Base-by-base conservation (phyloP, 1,139 yeast genomes). In the Waltiozyma solani region DNA sequence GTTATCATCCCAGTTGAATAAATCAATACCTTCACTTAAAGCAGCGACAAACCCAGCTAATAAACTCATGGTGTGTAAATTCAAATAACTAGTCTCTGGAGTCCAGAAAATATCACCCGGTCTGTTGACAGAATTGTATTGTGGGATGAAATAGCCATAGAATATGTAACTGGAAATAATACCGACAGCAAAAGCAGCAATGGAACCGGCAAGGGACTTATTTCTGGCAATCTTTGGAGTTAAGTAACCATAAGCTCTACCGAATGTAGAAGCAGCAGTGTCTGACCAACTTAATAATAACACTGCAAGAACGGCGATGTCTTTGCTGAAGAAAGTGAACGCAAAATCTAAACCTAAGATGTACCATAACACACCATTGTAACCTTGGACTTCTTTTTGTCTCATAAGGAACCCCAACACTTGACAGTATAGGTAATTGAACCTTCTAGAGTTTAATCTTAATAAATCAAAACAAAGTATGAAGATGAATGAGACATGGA, bases 211-310 rank as follows among this genome's bases (percentile, higher is more conserved):
- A 37, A 91, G 64, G 2, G 95, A 82, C 59, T 91, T 91, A 43
- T 77, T 76, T 41, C 71, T 64, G 10, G 81, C 69, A 29, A 89
- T 60, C 54, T 79, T 77, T 33, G 95, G 95, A 7, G 96, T 86
- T 49, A 82, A 70, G 51, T 82, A 71, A 8, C 97, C 97, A 58
- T 65, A 86, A 38, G 71, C 72, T 48, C 97, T 71, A 19, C 97
- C 98, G 53, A 89, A 61, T 1, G 96, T 85, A 4, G 96, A 85
- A 3, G 98, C 98, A 6, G 97, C 93, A 10, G 97, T 87, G 57
- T 91, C 98, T 11, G 95, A 89, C 97, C 97, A 91, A 56, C 96
- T 83, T 47, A 91, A 71, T 41, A 91, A 65, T 48, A 87, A 66
- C 9, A 86, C 76, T 22, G 95, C 71, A 66, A 87, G 68, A 21